Percentiles rank a stretch among this genome's conserved stretches.
Evolutionary conservation across 495 filamentous ascomycete genomes (phyloP).

Genomic region (Aspergillus mulundensis): DNA sequence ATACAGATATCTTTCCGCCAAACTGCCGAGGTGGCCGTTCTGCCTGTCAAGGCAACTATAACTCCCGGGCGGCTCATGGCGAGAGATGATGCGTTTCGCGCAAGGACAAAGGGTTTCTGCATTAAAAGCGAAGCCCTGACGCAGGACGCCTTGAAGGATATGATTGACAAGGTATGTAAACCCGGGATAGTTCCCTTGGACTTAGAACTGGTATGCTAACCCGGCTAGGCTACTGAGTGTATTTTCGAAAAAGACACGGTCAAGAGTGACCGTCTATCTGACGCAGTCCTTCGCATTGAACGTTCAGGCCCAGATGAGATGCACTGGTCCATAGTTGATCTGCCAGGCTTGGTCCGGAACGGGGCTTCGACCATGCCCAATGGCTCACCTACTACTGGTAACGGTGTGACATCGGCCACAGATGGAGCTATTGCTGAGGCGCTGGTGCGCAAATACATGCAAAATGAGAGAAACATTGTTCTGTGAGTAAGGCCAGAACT

Average conservation of each 20-base stretch:
- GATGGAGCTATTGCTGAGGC: background rate
- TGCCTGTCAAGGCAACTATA: slow-evolving; percentile 1
- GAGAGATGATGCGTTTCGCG: slow-evolving; percentile 4
- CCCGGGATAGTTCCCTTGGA: too few species aligned
- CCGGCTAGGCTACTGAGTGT: background rate
- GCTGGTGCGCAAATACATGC: background rate
- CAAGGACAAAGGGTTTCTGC: background rate
- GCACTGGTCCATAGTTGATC: slow-evolving; percentile 8
- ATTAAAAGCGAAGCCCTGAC: slow-evolving; percentile 1
- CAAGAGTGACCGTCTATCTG: background rate
- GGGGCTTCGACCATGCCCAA: background rate
- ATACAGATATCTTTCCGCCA: slow-evolving; percentile 8
- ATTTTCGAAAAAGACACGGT: background rate
- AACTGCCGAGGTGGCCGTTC: background rate
- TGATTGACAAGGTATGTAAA: slow-evolving; percentile 1
- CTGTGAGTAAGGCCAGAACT: background rate
- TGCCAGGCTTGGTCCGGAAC: background rate
- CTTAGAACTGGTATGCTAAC: background rate
- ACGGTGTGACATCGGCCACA: background rate
- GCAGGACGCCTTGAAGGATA: slow-evolving; percentile 1
- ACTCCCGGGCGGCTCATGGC: background rate
- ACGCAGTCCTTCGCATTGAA: slow-evolving; percentile 4
- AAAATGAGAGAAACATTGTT: slow-evolving; percentile 8
- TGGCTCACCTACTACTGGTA: background rate
- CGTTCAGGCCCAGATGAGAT: slow-evolving; percentile 8